Conservation (phyloP, 106 monocot genomes). For the Iris macrosiphon region DNA sequence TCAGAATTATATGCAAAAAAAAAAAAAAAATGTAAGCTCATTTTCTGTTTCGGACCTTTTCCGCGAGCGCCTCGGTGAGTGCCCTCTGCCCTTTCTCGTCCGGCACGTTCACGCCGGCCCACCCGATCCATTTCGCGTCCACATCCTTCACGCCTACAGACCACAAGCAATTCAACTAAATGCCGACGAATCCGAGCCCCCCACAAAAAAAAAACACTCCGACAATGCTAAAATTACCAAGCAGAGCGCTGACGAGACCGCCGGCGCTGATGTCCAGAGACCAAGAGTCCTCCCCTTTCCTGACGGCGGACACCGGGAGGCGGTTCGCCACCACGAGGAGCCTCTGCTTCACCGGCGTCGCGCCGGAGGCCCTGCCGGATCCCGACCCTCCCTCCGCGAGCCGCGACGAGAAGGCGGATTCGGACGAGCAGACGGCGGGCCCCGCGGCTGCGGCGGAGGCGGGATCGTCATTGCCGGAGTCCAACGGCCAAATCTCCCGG, state of each 20-base stretch:
- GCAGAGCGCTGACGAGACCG: slow-evolving; percentile 82
- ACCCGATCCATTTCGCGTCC: slow-evolving; percentile 96
- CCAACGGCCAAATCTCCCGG: too few relatives aligned
- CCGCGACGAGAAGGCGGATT: too few relatives aligned
- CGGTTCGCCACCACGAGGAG: slow-evolving; percentile 84
- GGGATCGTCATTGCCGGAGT: too few relatives aligned
- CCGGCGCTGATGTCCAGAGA: slow-evolving; percentile 86
- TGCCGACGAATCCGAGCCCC: too few relatives aligned
- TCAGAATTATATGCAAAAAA: not conserved
- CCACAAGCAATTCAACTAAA: too few relatives aligned
- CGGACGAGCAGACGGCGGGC: too few relatives aligned
- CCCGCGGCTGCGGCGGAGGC: too few relatives aligned
- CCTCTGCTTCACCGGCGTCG: slow-evolving; percentile 52
- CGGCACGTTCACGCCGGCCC: slow-evolving; percentile 94
- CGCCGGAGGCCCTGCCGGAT: slow-evolving; percentile 11
- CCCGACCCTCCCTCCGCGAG: not conserved
- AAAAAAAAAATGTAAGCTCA: too few relatives aligned
- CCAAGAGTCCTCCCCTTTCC: slow-evolving; percentile 77
- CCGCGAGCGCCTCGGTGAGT: slow-evolving; percentile 68
- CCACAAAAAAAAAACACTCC: not conserved
- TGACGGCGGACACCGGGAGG: slow-evolving; percentile 74
- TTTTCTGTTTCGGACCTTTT: slow-evolving; percentile 38
- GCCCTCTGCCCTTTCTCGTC: slow-evolving; percentile 82
- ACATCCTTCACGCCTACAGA: slow-evolving; percentile 72
- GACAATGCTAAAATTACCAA: too few relatives aligned